Base-by-base conservation (phyloP, 306 rosid genomes). In the Glycine latifolia region DNA sequence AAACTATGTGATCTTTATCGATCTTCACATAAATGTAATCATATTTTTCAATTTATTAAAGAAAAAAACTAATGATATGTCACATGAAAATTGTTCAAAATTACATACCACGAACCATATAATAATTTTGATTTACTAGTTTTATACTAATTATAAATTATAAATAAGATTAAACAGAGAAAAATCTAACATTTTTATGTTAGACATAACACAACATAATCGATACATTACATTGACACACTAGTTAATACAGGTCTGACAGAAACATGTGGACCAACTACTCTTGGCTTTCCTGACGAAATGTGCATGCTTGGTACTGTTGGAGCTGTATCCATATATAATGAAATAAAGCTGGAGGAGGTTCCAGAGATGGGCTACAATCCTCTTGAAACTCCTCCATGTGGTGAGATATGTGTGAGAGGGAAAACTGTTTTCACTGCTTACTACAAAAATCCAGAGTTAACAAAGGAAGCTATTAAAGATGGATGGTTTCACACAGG, bases 401-500 rank as follows among this genome's bases (percentile, higher is more conserved):
- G 93, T 61, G 99, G 99, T 1, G 97, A 95, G 85, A 81, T 95
- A 56, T 93, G 99, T 65, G 53, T 95, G 35, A 85, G 91, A 68
- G 99, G 99, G 11, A 93, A 90, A 78, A 82, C 90, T 39, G 88
- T 93, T 33, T 95, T 91, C 3, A 31, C 81, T 7, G 94, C 89
- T 11, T 95, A 95, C 88, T 73, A 95, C 89, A 93, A 91, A 78
- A 84, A 82, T 81, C 95, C 97, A 35, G 91, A 90, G 63, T 58
- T 91, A 67, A 95, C 97, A 6, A 85, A 44, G 60, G 97, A 91
- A 75, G 76, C 87, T 12, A 76, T 95, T 9, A 85, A 9, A 88
- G 99, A 95, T 79, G 97, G 99, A 47, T 95, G 99, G 99, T 93
- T 95, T 73, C 97, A 95, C 81, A 92, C 99, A 83, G 98, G 91